phyloP scores from a whole-genome alignment of 179 eudicot species.

The Actinidia chinensis region DNA sequence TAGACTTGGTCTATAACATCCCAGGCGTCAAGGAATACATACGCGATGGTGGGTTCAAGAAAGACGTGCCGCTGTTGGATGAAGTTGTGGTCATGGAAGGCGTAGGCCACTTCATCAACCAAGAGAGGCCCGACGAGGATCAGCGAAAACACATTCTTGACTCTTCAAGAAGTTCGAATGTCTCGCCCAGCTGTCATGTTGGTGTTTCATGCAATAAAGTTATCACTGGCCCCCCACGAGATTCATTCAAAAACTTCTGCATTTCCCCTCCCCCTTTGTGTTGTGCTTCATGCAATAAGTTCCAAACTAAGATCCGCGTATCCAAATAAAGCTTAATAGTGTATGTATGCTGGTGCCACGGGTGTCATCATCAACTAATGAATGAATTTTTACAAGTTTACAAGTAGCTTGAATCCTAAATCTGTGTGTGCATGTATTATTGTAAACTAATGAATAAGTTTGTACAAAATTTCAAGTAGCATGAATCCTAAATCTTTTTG shows the following conservation, averaged over 20 bases:
- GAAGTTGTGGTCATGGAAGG: slow-evolving; percentile 9
- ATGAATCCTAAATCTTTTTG: no score
- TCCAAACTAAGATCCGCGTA: not conserved
- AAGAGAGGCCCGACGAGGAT: not conserved
- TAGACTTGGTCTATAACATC: not conserved
- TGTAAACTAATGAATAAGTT: no score
- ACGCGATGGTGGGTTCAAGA: not conserved
- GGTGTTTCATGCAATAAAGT: slow-evolving; percentile 1
- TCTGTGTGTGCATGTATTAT: no score
- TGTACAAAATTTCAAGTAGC: no score
- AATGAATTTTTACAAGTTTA: no score
- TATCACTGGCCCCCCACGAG: not conserved
- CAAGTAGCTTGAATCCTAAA: no score
- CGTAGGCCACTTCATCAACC: slow-evolving; percentile 9
- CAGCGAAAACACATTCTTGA: slow-evolving; percentile 10
- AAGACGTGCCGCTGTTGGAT: not conserved
- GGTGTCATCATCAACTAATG: no score
- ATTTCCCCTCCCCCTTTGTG: not conserved
- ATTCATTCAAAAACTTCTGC: slow-evolving; percentile 9
- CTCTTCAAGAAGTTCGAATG: slow-evolving; percentile 5
- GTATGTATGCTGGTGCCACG: no score
- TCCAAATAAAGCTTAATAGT: no score
- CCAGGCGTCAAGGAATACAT: not conserved
- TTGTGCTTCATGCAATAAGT: not conserved
- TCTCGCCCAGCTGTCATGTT: not conserved